Evolutionary conservation across 306 rosid genomes (phyloP), one percentile per base, ranked within the genome.

Genomic region (Castanopsis chinensis): DNA sequence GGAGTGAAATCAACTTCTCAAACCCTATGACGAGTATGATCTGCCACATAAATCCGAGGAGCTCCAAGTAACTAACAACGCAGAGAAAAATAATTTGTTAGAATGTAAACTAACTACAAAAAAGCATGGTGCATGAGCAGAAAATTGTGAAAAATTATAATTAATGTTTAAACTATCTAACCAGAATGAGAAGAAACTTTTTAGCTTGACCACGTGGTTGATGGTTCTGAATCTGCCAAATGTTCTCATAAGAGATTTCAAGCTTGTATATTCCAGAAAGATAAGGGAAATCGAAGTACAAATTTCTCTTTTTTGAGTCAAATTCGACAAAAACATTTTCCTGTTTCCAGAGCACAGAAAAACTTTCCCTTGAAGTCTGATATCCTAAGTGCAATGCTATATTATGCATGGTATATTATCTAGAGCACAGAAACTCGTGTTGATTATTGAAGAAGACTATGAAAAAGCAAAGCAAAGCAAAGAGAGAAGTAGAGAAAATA

Each of bases 1-100:
- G 83, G 83, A 79, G 98, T 89, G 83, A 93, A 91, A 89, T 93
- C 98, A 74, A 67, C 82, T 55, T 93, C 71, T 52, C 97, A 83
- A 52, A 87, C 79, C 94, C 97, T 91, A 6, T 88, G 84, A 2
- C 86, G 93, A 76, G 89, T 88, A 35, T 75, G 80, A 11, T 79
- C 84, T 3, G 82, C 74, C 81, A 86, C 74, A 69, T 68, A 93
- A 73, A 93, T 41, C 80, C 98, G 91, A 25, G 97, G 97, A 23
- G 91, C 93, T 54, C 98, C 92, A 56, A 79, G 20, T 83, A 91
- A 69, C 97, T 91, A 64, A 41, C 23, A 76, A 71, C 55, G 21
- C 23, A 79, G 1, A 0, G 43, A 35, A 35, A 35, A 35, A 35
- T 35, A 35, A 35, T 35, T 35, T 6, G 43, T 35, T 35, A 35